Evolutionary conservation across 768 basidiomycete species (phyloP), one percentile per base, ranked within the genome.

Genomic region (Mycena maculata): DNA sequence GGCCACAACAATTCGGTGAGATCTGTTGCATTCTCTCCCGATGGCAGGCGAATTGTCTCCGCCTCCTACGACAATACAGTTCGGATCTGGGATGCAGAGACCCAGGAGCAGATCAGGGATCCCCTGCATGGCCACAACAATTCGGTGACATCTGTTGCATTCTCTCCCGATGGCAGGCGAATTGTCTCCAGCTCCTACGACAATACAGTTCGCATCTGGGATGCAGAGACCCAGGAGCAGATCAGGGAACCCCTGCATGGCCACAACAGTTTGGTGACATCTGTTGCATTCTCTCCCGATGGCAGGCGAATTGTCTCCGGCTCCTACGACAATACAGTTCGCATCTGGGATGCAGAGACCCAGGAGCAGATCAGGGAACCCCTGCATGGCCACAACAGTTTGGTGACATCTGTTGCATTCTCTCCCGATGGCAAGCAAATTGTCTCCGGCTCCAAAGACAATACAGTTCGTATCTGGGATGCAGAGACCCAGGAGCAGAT

Each of bases 401-500:
- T 9, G 9, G 33, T 41, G 4, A 3, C 2, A 6, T 49, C 15
- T 16, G 31, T 27, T 25, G 28, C 23, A 4, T 33, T 48, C 36
- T 60, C 58, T 25, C 56, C 42, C 2, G 42, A 58, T 20, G 28
- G n/a, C 41, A n/a, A 3, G 22, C 25, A 31, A 1, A 59, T 59
- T 11, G 38, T 48, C 11, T 59, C 57, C 1, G 57, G 30, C 2
- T 31, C 30, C 10, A 11, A 13, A 1, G 57, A 59, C 45, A 12
- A 48, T 12, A 59, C 57, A 2, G 15, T 47, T 36, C 57, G 57
- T 5, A 47, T 59, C 3, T 59, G 57, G 57, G 45, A 59, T 23
- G 18, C 15, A 0, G 4, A 33, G 3, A 59, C 44, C 8, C 44
- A 48, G 4, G 2, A 15, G 22, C 28, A 59, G 15, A 2, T 31